Evolutionary conservation across 192 early-diverging fungal genomes (phyloP).

Genomic region (Podila clonocystis): DNA sequence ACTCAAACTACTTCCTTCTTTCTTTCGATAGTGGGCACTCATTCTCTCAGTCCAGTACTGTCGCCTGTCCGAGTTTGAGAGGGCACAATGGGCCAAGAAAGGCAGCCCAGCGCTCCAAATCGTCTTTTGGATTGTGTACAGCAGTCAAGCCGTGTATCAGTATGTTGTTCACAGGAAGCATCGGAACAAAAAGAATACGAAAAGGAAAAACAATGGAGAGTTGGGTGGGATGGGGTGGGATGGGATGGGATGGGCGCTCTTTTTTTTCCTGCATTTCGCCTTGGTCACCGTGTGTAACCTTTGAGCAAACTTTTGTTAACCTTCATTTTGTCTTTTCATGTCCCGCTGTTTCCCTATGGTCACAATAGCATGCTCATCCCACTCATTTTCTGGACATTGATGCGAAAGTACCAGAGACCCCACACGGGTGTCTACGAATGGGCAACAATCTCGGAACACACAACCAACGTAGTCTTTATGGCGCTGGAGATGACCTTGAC

Average conservation of each 20-base stretch:
- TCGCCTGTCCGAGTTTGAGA: conserved; percentile 2
- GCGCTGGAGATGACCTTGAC: conserved; percentile 13
- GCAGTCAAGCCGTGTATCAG: conserved; percentile 16
- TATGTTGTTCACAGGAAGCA: background rate
- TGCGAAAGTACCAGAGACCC: background rate
- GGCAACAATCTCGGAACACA: conserved; percentile 20
- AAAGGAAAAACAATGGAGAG: too few species aligned
- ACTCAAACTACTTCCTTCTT: background rate
- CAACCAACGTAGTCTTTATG: conserved; percentile 8
- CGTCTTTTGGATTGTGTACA: conserved; percentile 25
- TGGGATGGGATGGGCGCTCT: background rate
- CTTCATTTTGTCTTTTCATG: background rate
- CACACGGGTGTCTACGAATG: conserved; percentile 20
- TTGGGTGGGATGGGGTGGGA: background rate
- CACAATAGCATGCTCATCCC: conserved; percentile 12
- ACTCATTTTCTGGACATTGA: conserved; percentile 10
- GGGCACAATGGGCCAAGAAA: conserved; percentile 1
- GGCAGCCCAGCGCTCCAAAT: background rate
- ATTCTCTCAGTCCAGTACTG: conserved; percentile 25
- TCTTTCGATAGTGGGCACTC: conserved; percentile 9
- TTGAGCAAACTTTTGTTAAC: background rate
- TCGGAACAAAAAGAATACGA: too few species aligned
- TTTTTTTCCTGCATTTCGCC: background rate
- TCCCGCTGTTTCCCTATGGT: background rate
- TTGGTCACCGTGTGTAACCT: background rate